Evolutionary conservation across 805 yeast species (phyloP), one percentile per base, ranked within the genome.

Genomic region (Candida argentea): DNA sequence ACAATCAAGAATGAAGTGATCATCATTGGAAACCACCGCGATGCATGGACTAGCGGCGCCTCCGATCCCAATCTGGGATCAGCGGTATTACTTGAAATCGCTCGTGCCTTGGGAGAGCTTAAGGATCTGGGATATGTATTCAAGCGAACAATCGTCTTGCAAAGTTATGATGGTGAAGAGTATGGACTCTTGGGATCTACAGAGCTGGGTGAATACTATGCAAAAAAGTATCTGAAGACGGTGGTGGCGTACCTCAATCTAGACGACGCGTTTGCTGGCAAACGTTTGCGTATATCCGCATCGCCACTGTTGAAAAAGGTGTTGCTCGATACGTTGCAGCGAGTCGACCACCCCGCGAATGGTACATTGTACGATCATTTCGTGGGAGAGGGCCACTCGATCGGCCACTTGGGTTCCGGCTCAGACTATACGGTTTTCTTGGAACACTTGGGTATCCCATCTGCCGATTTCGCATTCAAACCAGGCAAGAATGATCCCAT

Each of bases 401-500:
- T 73, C 26, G 47, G 42, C 3, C 43, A 55, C 13, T 54, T 73
- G 9, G 70, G 73, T 3, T 62, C 71, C 6, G 68, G 70, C 5
- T 60, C 76, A 2, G 79, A 73, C 42, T 68, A 60, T 41, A 61
- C 71, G 3, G 73, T 72, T 6, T 76, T 76, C 39, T 82, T 77
- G 47, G 69, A 70, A 40, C 75, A 72, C 43, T 46, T 77, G 37
- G 87, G 85, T 5, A 67, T 79, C 22, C 82, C 87, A 2, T 65
- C 80, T 0, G 61, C 73, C 7, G 64, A 65, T 28, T 46, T 73
- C 29, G 68, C 71, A 6, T 61, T 61, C 33, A 46, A 44, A 23
- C 46, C 55, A 27, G 52, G 50, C 3, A 30, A 36, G 7, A 38
- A 40, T 4, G 77, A 73, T 44, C 66, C 78, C 4, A 57, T 73